Percentiles rank a stretch among this genome's conserved stretches.
Conservation (phyloP, 768 basidiomycete genomes). For the Pleurotus giganteus region DNA sequence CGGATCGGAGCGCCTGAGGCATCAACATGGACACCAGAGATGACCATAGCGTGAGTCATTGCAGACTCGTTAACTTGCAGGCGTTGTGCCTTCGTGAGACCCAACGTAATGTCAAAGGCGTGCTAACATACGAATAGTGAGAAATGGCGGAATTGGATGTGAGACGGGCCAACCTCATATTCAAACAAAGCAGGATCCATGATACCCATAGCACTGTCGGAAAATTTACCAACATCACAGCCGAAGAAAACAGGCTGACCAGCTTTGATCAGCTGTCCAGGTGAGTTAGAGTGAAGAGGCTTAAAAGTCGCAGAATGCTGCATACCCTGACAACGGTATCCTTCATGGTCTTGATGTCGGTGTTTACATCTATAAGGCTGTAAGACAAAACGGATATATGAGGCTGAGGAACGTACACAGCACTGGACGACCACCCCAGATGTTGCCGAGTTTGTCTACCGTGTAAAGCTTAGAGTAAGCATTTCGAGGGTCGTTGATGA, state of each 20-base stretch:
- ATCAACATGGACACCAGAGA: slow-evolving; percentile 89
- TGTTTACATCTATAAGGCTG: slow-evolving; percentile 76
- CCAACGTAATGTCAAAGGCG: slow-evolving; percentile 80
- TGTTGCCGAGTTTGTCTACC: slow-evolving; percentile 89
- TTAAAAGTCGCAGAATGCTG: not conserved
- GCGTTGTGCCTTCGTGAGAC: slow-evolving; percentile 82
- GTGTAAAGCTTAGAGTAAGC: slow-evolving; percentile 81
- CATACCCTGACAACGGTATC: slow-evolving; percentile 68
- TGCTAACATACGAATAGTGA: slow-evolving; percentile 38
- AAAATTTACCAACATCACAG: slow-evolving; percentile 91
- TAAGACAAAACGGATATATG: slow-evolving; percentile 8
- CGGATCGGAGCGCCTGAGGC: slow-evolving; percentile 69
- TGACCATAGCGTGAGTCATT: slow-evolving; percentile 98
- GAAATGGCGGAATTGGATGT: not conserved
- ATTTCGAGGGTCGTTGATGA: slow-evolving; percentile 95
- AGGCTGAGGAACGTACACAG: slow-evolving; percentile 53
- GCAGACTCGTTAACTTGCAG: slow-evolving; percentile 78
- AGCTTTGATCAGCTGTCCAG: slow-evolving; percentile 67
- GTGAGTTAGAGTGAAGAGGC: not conserved
- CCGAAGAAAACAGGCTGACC: slow-evolving; percentile 94
- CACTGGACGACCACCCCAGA: slow-evolving; percentile 85
- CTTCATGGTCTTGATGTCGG: slow-evolving; percentile 80
- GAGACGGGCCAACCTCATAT: slow-evolving; percentile 54
- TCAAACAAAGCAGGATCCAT: slow-evolving; percentile 86
- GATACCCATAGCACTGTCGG: slow-evolving; percentile 66